Evolutionary conservation across 345 rosid genomes (phyloP).

Genomic region (Bruguiera parviflora): DNA sequence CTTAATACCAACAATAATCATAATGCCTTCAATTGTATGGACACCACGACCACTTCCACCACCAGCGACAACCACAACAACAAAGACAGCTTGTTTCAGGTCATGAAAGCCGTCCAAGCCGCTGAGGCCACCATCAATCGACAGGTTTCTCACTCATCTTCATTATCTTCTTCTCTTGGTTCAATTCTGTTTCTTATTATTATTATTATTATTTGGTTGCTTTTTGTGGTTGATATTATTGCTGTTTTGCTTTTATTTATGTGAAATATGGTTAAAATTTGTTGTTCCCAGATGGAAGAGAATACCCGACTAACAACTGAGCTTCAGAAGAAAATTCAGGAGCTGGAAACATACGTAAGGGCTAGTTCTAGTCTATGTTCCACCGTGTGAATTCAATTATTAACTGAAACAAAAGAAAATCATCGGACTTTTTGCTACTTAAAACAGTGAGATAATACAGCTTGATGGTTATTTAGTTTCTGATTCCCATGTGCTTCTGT

Average conservation of each 20-base stretch:
- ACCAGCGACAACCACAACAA: conserved; percentile 25
- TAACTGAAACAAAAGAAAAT: too few species aligned
- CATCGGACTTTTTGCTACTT: background rate
- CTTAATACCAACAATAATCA: background rate
- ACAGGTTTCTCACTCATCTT: conserved; percentile 45
- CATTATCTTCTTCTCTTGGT: background rate
- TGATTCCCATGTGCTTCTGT: background rate
- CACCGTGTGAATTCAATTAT: background rate
- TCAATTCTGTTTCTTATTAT: too few species aligned
- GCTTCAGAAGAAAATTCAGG: conserved; percentile 58
- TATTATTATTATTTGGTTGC: too few species aligned
- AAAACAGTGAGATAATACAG: too few species aligned
- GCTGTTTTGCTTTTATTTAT: too few species aligned
- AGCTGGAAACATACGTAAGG: conserved; percentile 68
- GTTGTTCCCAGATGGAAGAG: conserved; percentile 63
- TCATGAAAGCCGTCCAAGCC: conserved; percentile 89
- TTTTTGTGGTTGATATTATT: background rate
- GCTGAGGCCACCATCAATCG: conserved; percentile 90
- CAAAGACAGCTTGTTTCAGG: conserved; percentile 77
- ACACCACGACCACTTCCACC: background rate
- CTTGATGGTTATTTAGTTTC: background rate
- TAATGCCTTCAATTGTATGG: background rate
- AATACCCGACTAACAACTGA: conserved; percentile 66
- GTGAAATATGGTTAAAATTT: background rate
- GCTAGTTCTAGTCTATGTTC: background rate